phyloP scores from a whole-genome alignment of 2,329 filamentous ascomycete species.

The Penicillium fuscoglaucum region DNA sequence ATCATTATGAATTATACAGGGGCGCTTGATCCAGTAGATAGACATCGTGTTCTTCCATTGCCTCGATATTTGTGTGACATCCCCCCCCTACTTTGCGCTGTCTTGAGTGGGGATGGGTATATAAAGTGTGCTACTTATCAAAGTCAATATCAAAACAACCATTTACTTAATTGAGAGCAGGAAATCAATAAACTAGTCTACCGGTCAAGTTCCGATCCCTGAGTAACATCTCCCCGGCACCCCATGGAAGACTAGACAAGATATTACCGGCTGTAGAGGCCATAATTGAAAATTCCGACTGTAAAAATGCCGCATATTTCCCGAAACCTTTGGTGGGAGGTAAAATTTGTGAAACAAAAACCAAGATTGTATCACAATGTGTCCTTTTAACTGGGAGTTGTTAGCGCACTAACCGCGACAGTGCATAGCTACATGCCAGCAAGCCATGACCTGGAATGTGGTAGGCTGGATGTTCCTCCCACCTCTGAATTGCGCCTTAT shows the following conservation, averaged over 20 bases:
- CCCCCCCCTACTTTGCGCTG: no score
- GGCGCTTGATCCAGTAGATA: neutral
- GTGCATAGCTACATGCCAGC: slow-evolving; percentile 16
- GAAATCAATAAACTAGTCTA: neutral
- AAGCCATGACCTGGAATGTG: slow-evolving; percentile 8
- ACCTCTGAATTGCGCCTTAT: neutral
- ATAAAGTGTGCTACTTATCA: no score
- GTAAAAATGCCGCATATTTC: slow-evolving; percentile 3
- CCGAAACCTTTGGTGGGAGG: slow-evolving; percentile 12
- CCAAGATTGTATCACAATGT: neutral
- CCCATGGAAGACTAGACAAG: neutral
- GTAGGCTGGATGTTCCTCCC: neutral
- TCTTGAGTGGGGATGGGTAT: no score
- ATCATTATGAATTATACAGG: no score
- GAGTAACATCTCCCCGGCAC: neutral
- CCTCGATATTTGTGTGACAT: neutral
- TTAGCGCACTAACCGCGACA: slow-evolving; percentile 15
- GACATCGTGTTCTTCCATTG: neutral
- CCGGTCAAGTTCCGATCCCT: neutral
- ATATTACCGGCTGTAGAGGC: neutral
- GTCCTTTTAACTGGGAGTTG: neutral
- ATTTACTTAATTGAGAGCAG: neutral
- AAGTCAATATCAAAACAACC: neutral
- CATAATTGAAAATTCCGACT: neutral
- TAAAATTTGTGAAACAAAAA: slow-evolving; percentile 16